Evolutionary conservation across 176 grass and related monocot species (phyloP).

Genomic region (Zizania latifolia): DNA sequence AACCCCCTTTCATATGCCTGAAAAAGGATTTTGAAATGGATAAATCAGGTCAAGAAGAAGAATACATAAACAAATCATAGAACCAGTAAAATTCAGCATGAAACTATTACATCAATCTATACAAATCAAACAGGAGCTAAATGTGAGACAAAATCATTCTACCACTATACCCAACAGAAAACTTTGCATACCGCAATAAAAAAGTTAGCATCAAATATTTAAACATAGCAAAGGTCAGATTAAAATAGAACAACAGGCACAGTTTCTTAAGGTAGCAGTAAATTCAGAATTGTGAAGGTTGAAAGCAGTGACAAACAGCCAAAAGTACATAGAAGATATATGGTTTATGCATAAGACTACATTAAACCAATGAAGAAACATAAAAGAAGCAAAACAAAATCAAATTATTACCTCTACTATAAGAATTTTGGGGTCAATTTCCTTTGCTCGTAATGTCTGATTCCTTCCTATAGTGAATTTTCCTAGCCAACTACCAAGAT

Average conservation of each 20-base stretch:
- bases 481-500: slow-evolving; percentile 96
- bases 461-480: slow-evolving; percentile 97
- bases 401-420: slow-evolving; percentile 66
- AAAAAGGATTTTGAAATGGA: slow-evolving; percentile 21
- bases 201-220: background rate
- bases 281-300: background rate
- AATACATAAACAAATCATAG: background rate
- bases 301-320: slow-evolving; percentile 7
- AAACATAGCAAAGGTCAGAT: background rate
- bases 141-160: background rate
- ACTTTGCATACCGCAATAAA: background rate
- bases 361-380: slow-evolving; percentile 23
- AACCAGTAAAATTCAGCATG: background rate
- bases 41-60: no score
- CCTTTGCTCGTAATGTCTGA: slow-evolving; percentile 79
- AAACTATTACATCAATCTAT: background rate
- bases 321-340: background rate
- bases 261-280: background rate
- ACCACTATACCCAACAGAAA: background rate
- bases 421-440: slow-evolving; percentile 93
- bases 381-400: background rate
- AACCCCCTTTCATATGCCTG: slow-evolving; percentile 94
- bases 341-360: background rate
- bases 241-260: slow-evolving; percentile 8
- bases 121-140: background rate